Evolutionary conservation across 2,329 filamentous ascomycete species (phyloP).

Genomic region (Chalaropsis thielavioides): DNA sequence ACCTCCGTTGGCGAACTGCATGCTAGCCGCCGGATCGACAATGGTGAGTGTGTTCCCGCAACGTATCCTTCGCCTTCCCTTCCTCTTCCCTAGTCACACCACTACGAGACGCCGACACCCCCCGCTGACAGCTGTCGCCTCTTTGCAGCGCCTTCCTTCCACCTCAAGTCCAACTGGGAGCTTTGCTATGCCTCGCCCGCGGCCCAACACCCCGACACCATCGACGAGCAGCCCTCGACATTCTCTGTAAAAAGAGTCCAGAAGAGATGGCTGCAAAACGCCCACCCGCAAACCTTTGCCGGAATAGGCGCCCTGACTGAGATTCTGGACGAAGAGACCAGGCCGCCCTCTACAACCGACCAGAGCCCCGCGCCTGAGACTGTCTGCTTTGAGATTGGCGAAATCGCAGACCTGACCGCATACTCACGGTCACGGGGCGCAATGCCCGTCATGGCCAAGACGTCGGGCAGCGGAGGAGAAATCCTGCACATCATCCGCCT

Average conservation of each 20-base stretch:
- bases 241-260: slow-evolving; percentile 23
- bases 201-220: neutral
- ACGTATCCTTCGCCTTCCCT: neutral
- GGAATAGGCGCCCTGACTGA: slow-evolving; percentile 25
- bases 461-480: slow-evolving; percentile 43
- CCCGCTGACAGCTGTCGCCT: neutral
- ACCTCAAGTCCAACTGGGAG: slow-evolving; percentile 13
- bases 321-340: slow-evolving; percentile 26
- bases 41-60: slow-evolving; percentile 2
- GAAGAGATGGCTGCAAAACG: slow-evolving; percentile 36
- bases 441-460: slow-evolving; percentile 32
- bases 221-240: neutral
- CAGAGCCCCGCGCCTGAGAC: slow-evolving; percentile 8
- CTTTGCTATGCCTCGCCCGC: slow-evolving; percentile 15
- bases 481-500: slow-evolving; percentile 41
- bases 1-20: slow-evolving; percentile 8
- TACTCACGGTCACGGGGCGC: neutral
- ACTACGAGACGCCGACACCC: no score
- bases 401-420: slow-evolving; percentile 32
- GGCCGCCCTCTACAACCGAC: slow-evolving; percentile 6
- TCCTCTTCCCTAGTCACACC: neutral
- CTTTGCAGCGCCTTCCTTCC: slow-evolving; percentile 11
- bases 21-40: slow-evolving; percentile 3
- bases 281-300: slow-evolving; percentile 36
- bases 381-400: slow-evolving; percentile 39